Conservation (phyloP, 345 rosid genomes). For the Eucalyptus virginea region DNA sequence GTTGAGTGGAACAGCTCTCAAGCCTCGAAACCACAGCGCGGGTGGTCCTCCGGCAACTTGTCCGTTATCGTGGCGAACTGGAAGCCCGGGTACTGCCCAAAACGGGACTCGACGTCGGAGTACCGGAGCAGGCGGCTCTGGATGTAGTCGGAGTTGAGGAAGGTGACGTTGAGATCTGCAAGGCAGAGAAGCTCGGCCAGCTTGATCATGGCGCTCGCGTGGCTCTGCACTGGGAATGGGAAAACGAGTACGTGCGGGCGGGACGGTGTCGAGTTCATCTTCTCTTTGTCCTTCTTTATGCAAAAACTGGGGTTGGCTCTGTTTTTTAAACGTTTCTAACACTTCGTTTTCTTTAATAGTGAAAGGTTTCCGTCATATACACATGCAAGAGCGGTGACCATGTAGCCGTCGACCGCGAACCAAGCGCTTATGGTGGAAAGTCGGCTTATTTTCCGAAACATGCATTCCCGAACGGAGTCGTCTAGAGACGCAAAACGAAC, state of each 20-base stretch:
- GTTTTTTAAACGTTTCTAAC: neutral
- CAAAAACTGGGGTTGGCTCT: neutral
- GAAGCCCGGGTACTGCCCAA: constrained; percentile 14
- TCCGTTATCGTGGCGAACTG: constrained; percentile 16
- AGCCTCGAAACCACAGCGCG: neutral
- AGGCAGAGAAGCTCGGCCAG: constrained; percentile 40
- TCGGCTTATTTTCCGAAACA: neutral
- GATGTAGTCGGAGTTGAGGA: constrained; percentile 29
- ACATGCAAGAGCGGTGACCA: neutral
- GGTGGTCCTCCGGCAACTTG: constrained; percentile 16
- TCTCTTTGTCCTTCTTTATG: neutral
- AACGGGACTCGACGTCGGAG: constrained; percentile 15
- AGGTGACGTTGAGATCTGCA: constrained; percentile 40
- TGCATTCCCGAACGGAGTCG: neutral
- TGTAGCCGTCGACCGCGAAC: neutral
- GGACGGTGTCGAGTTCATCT: neutral
- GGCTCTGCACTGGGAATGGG: constrained; percentile 53
- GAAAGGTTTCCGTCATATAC: neutral
- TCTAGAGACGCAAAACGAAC: neutral
- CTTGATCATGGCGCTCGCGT: constrained; percentile 60
- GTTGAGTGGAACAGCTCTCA: constrained; percentile 1
- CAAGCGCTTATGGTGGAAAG: neutral
- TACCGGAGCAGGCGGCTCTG: constrained; percentile 4
- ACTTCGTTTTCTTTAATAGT: neutral
- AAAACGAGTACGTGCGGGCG: constrained; percentile 34